A percentile compares a stretch with the other conserved stretches of the same genome.
phyloP scores from a whole-genome alignment of 164 flowering plant species.

The Aristolochia californica region DNA sequence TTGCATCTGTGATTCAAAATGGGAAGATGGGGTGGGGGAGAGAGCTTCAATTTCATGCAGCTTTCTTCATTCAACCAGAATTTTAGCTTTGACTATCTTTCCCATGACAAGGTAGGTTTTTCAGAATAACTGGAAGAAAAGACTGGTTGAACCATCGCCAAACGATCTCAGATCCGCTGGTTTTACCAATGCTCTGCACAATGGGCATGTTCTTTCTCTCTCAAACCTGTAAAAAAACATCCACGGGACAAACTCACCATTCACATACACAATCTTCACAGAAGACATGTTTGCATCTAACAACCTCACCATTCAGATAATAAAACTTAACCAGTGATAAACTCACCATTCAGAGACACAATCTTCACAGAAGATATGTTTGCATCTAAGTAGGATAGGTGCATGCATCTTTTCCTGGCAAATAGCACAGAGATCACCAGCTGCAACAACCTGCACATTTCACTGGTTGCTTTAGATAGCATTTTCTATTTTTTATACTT shows the following conservation, averaged over 20 bases:
- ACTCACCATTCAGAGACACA: slow-evolving; percentile 94
- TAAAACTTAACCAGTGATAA: not conserved
- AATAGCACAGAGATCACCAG: slow-evolving; percentile 92
- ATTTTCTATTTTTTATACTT: too few species aligned
- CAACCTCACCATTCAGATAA: not conserved
- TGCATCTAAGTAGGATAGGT: slow-evolving; percentile 86
- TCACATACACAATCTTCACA: slow-evolving; percentile 1
- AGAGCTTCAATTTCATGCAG: too few species aligned
- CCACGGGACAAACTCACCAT: too few species aligned
- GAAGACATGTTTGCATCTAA: too few species aligned
- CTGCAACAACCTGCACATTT: slow-evolving; percentile 68
- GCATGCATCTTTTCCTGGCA: slow-evolving; percentile 98
- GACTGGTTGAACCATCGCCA: slow-evolving; percentile 87
- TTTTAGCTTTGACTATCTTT: too few species aligned
- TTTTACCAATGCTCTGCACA: slow-evolving; percentile 91
- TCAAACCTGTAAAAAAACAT: slow-evolving; percentile 96
- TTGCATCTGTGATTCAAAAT: too few species aligned
- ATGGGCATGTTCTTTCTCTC: slow-evolving; percentile 93
- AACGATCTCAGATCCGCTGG: slow-evolving; percentile 80
- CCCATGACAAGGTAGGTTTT: not conserved
- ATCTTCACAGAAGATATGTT: slow-evolving; percentile 95
- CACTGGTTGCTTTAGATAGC: not conserved
- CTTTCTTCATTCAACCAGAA: not conserved
- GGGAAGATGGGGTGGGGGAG: too few species aligned
- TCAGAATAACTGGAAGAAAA: slow-evolving; percentile 78